A percentile compares a stretch with the other conserved stretches of the same genome.
These are phyloP conservation scores for Aspergillus vadensis DNA, from an alignment of 2,329 filamentous ascomycete genomes.

Conservation along the genomic window DNA sequence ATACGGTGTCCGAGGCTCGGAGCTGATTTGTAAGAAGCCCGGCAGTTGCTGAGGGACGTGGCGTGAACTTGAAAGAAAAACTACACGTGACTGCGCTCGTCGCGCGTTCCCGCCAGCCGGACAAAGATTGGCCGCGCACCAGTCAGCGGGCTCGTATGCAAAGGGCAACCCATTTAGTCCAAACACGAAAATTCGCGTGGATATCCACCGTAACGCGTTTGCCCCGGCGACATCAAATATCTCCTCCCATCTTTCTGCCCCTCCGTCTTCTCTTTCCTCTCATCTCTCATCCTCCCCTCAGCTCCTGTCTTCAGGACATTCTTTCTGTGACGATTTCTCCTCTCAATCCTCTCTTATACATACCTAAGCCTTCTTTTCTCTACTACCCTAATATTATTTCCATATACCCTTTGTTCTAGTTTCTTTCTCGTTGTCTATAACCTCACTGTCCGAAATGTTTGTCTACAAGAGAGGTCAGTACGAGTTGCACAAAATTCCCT, in stretches of 20 bases:
- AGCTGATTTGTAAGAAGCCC: constrained; percentile 6
- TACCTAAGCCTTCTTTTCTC: constrained; percentile 12
- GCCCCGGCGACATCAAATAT: constrained; percentile 38
- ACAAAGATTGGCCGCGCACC: constrained; percentile 3
- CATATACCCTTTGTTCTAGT: constrained; percentile 28
- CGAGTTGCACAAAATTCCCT: not conserved
- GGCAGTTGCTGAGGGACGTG: not conserved
- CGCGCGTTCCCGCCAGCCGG: constrained; percentile 20
- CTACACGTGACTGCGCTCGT: constrained; percentile 25
- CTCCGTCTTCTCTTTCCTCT: constrained; percentile 31
- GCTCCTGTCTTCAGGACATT: constrained; percentile 16
- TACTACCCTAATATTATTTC: constrained; percentile 17
- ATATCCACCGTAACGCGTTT: constrained; percentile 35
- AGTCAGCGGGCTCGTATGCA: constrained; percentile 8
- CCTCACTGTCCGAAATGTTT: constrained; percentile 53
- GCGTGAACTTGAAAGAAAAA: constrained; percentile 4
- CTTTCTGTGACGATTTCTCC: constrained; percentile 5
- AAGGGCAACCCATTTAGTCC: constrained; percentile 30
- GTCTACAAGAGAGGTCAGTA: constrained; percentile 64
- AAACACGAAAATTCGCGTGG: constrained; percentile 40
- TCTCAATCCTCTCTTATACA: constrained; percentile 7
- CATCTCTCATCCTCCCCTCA: constrained; percentile 24
- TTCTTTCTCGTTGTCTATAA: constrained; percentile 17
- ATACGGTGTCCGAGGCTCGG: not conserved
- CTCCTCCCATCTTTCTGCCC: constrained; percentile 25